phyloP scores from a whole-genome alignment of 208 protist species.

The Kentomonas sorsogonicus region DNA sequence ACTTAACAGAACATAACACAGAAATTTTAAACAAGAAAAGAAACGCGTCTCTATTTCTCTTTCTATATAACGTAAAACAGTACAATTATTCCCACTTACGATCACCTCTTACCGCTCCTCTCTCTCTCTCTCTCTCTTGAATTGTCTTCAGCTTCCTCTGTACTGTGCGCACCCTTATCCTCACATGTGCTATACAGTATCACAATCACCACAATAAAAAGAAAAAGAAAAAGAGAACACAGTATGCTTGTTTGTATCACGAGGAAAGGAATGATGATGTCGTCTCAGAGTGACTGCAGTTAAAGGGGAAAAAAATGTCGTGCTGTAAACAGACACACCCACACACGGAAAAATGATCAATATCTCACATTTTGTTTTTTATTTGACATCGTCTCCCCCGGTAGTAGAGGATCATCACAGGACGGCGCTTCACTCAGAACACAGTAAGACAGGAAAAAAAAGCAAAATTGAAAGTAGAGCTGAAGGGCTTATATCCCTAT shows the following conservation, averaged over 20 bases:
- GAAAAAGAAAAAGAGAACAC: conserved; percentile 6
- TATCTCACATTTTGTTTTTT: neutral
- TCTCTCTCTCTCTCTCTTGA: no score
- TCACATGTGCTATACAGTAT: no score
- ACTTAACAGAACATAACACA: neutral
- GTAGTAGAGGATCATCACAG: neutral
- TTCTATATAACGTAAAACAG: no score
- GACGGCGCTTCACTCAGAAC: neutral
- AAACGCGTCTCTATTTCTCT: no score
- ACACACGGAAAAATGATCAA: neutral
- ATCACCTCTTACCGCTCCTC: no score
- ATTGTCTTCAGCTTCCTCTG: no score
- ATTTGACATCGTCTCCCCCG: neutral
- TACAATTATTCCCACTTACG: no score
- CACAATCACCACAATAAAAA: no score
- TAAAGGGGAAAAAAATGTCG: no score
- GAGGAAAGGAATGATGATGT: neutral
- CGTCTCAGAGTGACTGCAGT: neutral
- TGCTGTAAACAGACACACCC: neutral
- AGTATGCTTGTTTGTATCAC: neutral
- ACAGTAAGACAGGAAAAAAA: neutral
- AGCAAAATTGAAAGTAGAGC: neutral
- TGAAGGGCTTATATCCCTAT: neutral
- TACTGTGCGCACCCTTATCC: no score
- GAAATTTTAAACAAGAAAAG: no score